Conservation (phyloP, 2,329 filamentous ascomycete genomes). For the Escovopsis weberi region DNA sequence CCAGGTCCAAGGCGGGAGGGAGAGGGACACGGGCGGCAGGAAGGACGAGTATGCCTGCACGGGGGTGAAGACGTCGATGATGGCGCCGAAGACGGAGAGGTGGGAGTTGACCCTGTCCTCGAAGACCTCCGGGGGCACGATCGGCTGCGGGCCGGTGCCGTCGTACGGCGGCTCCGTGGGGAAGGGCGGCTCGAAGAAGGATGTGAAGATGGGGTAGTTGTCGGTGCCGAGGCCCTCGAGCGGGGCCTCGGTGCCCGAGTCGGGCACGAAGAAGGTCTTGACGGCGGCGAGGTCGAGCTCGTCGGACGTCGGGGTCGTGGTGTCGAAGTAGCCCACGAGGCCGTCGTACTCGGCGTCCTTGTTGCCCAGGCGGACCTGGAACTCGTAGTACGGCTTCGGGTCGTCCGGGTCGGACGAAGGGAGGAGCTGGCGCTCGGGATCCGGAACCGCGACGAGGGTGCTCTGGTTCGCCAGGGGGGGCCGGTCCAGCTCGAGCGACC, state of each 20-base stretch:
- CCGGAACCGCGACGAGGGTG: conserved; percentile 1
- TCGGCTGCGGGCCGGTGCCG: neutral
- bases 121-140: neutral
- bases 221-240: conserved; percentile 1
- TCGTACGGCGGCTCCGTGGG: neutral
- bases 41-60: conserved; percentile 21
- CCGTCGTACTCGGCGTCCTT: conserved; percentile 19
- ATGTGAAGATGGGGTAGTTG: conserved; percentile 13
- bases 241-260: conserved; percentile 3
- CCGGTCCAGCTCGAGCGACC: conserved; percentile 20
- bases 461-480: conserved; percentile 9
- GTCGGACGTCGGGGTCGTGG: neutral
- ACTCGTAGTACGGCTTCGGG: conserved; percentile 14
- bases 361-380: conserved; percentile 22
- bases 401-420: neutral
- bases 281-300: conserved; percentile 12
- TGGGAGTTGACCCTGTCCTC: conserved; percentile 5
- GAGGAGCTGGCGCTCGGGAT: conserved; percentile 1
- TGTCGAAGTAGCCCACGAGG: conserved; percentile 24
- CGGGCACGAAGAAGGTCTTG: conserved; percentile 13
- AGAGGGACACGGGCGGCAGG: conserved; percentile 15
- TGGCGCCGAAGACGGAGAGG: conserved; percentile 13
- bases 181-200: conserved; percentile 12
- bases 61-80: conserved; percentile 24
- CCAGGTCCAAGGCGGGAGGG: conserved; percentile 22